phyloP scores from a whole-genome alignment of 495 filamentous ascomycete genomes.

The Talaromyces proteolyticus region DNA sequence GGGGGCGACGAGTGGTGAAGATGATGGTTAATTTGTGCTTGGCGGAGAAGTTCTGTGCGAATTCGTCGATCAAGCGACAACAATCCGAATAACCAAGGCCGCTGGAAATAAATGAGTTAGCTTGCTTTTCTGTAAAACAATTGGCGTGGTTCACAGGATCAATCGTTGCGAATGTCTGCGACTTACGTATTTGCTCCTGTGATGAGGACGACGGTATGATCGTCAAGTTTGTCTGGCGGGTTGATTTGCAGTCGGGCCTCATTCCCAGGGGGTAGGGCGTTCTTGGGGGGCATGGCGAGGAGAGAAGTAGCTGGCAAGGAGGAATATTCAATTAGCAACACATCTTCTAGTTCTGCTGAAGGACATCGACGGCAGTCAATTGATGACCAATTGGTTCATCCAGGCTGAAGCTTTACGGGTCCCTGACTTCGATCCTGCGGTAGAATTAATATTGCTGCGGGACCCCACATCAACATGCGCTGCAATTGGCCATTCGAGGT shows the following conservation, averaged over 20 bases:
- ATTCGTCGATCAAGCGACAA: conserved; percentile 85
- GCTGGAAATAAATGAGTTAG: conserved; percentile 36
- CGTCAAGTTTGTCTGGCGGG: not conserved
- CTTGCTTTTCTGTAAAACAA: conserved; percentile 5
- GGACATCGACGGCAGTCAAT: too few species aligned
- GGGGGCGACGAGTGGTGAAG: conserved; percentile 44
- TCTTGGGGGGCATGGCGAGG: not conserved
- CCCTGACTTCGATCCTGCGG: too few species aligned
- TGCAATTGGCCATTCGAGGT: too few species aligned
- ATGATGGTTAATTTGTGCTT: conserved; percentile 50
- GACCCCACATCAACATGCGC: too few species aligned
- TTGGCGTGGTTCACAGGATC: too few species aligned
- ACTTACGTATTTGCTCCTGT: conserved; percentile 48
- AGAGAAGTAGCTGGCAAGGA: too few species aligned
- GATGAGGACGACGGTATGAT: conserved; percentile 30
- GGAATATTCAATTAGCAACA: too few species aligned
- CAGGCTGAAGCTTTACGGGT: too few species aligned
- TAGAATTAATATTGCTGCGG: too few species aligned
- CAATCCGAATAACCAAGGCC: conserved; percentile 87
- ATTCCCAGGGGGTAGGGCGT: not conserved
- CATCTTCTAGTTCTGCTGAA: too few species aligned
- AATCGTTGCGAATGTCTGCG: not conserved
- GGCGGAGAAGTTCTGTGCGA: conserved; percentile 60
- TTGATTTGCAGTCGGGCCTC: not conserved
- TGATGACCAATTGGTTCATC: too few species aligned